phyloP scores from a whole-genome alignment of 2,329 filamentous ascomycete genomes.

The Botryotinia calthae region DNA sequence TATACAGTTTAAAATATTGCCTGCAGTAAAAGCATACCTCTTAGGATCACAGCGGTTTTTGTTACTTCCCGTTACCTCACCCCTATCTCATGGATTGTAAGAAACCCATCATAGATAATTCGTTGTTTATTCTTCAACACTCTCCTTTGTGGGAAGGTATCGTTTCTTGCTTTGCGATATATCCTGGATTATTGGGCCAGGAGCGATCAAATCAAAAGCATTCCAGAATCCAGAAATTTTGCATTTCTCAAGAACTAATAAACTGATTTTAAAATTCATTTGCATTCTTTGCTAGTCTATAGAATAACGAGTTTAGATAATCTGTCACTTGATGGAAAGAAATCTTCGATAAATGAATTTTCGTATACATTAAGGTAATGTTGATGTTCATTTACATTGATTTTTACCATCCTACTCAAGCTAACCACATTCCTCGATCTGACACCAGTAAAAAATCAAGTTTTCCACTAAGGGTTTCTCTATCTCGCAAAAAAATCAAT shows the following conservation, averaged over 20 bases:
- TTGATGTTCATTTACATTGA: not conserved
- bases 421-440: not conserved
- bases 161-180: rapidly evolving
- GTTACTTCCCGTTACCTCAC: not conserved
- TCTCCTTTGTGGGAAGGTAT: not conserved
- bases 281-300: not conserved
- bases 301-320: not conserved
- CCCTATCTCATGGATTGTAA: no score
- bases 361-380: not conserved
- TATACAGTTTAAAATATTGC: not conserved
- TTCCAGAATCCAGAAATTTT: not conserved
- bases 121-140: rapidly evolving
- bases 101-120: not conserved
- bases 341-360: not conserved
- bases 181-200: not conserved
- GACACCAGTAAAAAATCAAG: not conserved
- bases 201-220: not conserved
- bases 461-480: not conserved
- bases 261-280: not conserved
- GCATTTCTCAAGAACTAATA: not conserved
- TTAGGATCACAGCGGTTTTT: not conserved
- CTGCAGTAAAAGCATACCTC: rapidly evolving
- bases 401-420: not conserved
- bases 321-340: not conserved
- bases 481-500: not conserved